Base-by-base conservation (phyloP, 352 stramenopile genomes). In the Pythium insidiosum region DNA sequence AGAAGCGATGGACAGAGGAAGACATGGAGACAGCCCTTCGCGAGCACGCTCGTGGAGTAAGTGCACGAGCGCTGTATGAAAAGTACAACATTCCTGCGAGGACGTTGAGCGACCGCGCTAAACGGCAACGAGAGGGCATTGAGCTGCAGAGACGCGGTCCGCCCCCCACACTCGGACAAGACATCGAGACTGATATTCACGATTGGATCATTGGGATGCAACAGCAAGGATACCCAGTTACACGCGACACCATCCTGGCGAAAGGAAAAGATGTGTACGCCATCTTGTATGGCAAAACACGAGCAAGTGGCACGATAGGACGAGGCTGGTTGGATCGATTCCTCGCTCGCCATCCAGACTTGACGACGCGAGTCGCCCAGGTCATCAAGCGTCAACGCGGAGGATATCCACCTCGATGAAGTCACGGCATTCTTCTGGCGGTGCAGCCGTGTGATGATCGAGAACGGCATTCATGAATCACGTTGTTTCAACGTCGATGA, bases 401-500 rank as follows among this genome's bases (percentile, higher is more conserved):
- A n/a, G n/a, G n/a, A n/a, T n/a, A n/a, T n/a, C n/a, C n/a, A n/a
- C n/a, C n/a, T n/a, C n/a, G n/a, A n/a, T n/a, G n/a, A n/a, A n/a
- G n/a, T n/a, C n/a, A n/a, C n/a, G n/a, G n/a, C n/a, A n/a, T n/a
- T n/a, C n/a, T n/a, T n/a, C n/a, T n/a, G n/a, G n/a, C n/a, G n/a
- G n/a, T n/a, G n/a, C n/a, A n/a, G n/a, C n/a, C 39, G 31, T 5
- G 47, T 38, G 18, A 45, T 47, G 11, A 42, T 54, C 21, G 24
- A 41, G 26, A 42, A 34, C 7, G 38, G 38, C 13, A 11, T 42
- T 11, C 16, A 23, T 25, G 2, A 38, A 5, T 19, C 42, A 3
- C 30, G 47, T 9, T 28, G 48, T 24, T 56, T 37, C 34, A 47
- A 46, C 28, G 41, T 56, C 15, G 48, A 56, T 25, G 37, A 47